phyloP scores from a whole-genome alignment of 208 protist species.

The Leishmania mexicana region DNA sequence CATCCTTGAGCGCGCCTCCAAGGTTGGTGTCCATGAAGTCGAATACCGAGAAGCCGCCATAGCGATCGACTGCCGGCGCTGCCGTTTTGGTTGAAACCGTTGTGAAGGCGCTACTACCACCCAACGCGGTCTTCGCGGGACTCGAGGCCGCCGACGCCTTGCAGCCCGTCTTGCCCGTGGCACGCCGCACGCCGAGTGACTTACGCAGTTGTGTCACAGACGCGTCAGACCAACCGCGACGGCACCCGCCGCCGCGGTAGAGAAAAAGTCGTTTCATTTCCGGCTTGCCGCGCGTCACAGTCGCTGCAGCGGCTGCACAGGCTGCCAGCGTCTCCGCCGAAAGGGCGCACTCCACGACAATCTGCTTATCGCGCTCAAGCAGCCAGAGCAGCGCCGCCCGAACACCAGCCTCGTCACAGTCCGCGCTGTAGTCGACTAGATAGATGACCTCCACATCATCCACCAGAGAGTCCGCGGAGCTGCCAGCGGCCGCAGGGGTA shows the following conservation, averaged over 20 bases:
- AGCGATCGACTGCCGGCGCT: neutral
- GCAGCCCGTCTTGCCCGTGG: neutral
- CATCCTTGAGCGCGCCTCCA: conserved; percentile 4
- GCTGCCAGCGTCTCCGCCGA: conserved; percentile 20
- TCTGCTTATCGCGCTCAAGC: conserved; percentile 26
- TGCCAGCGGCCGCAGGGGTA: neutral
- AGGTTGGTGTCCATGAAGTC: conserved; percentile 22
- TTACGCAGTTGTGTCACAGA: conserved; percentile 29
- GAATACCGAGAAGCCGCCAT: conserved; percentile 27
- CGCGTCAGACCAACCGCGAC: conserved; percentile 21
- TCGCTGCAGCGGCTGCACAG: conserved; percentile 22
- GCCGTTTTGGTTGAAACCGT: neutral
- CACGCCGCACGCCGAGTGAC: conserved; percentile 19
- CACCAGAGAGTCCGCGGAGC: neutral
- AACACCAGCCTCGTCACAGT: conserved; percentile 15
- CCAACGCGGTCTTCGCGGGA: neutral
- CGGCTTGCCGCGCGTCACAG: conserved; percentile 11
- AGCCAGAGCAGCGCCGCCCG: conserved; percentile 27
- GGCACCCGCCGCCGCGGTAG: conserved; percentile 30
- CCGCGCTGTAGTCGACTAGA: conserved; percentile 1
- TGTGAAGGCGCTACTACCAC: conserved; percentile 3
- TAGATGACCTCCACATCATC: conserved; percentile 30
- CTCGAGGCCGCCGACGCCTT: neutral
- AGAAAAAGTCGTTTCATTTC: conserved; percentile 25
- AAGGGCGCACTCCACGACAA: conserved; percentile 27